phyloP scores from a whole-genome alignment of 2,329 filamentous ascomycete genomes.

The Aureobasidium melanogenum region DNA sequence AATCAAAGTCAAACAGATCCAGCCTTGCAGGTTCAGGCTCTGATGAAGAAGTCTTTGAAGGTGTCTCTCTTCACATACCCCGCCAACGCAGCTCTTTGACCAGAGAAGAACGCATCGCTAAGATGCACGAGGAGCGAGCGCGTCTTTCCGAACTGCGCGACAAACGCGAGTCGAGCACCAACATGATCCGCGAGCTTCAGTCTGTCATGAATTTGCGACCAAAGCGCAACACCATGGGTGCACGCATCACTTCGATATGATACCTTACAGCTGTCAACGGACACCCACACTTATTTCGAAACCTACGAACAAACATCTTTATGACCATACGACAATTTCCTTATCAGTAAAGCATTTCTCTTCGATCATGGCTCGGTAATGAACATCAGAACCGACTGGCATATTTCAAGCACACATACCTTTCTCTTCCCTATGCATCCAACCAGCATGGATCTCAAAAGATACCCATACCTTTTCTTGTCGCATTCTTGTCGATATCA shows the following conservation, averaged over 20 bases:
- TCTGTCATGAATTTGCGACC: constrained; percentile 57
- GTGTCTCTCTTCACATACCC: constrained; percentile 63
- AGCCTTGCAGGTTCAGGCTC: constrained; percentile 34
- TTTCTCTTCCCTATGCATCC: constrained; percentile 1
- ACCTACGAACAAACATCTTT: background rate
- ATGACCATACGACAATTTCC: background rate
- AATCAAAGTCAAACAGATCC: constrained; percentile 38
- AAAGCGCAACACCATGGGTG: constrained; percentile 9
- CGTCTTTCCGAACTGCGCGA: constrained; percentile 63
- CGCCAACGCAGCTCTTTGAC: constrained; percentile 63
- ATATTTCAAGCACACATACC: background rate
- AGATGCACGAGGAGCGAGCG: constrained; percentile 79
- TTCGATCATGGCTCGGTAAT: background rate
- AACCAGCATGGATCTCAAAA: background rate
- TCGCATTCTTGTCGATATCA: background rate
- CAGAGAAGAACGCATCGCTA: constrained; percentile 76
- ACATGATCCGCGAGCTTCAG: constrained; percentile 88
- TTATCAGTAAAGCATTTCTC: background rate
- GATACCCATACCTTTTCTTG: background rate
- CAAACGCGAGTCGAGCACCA: constrained; percentile 69
- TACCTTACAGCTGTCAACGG: background rate
- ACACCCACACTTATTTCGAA: background rate
- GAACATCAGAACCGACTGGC: background rate
- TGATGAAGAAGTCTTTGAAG: constrained; percentile 81
- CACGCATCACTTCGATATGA: constrained; percentile 12